phyloP scores from a whole-genome alignment of 768 basidiomycete species.

The Rhodotorula diobovata region DNA sequence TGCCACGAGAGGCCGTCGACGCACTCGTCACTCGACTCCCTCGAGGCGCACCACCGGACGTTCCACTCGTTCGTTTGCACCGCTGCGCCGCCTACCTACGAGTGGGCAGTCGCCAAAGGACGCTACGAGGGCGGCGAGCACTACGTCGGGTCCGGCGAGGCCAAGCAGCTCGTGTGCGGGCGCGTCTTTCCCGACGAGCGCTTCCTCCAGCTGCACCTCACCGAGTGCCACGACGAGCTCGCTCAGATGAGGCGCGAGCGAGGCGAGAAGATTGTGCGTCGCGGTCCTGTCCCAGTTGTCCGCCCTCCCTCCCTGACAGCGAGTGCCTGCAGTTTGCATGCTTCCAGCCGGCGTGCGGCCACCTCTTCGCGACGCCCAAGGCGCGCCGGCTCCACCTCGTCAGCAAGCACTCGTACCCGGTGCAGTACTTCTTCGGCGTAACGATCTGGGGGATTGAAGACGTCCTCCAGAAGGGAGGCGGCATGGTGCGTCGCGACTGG shows the following conservation, averaged over 20 bases:
- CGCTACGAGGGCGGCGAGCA: not conserved
- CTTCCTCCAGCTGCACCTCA: conserved; percentile 33
- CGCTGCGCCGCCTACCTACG: not conserved
- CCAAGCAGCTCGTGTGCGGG: conserved; percentile 8
- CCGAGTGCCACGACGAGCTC: conserved; percentile 41
- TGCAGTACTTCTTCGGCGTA: conserved; percentile 35
- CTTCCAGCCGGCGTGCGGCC: conserved; percentile 18
- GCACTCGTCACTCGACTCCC: conserved; percentile 1
- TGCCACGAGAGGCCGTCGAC: conserved; percentile 9
- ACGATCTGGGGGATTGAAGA: conserved; percentile 29
- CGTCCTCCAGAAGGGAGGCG: conserved; percentile 17
- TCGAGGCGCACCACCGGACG: conserved; percentile 24
- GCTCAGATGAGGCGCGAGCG: conserved; percentile 21
- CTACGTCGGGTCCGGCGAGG: not conserved
- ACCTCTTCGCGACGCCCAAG: conserved; percentile 32
- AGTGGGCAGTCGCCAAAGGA: not conserved
- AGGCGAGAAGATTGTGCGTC: conserved; percentile 39
- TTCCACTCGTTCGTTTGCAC: conserved; percentile 34
- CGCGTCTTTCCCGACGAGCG: conserved; percentile 38
- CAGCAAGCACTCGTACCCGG: conserved; percentile 37
- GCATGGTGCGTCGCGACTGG: conserved; percentile 35
- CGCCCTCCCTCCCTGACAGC: not conserved
- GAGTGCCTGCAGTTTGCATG: conserved; percentile 35
- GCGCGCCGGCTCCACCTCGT: conserved; percentile 39
- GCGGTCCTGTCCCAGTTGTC: not conserved